Evolutionary conservation across 179 eudicot species (phyloP).

Genomic region (Beta corolliflora): DNA sequence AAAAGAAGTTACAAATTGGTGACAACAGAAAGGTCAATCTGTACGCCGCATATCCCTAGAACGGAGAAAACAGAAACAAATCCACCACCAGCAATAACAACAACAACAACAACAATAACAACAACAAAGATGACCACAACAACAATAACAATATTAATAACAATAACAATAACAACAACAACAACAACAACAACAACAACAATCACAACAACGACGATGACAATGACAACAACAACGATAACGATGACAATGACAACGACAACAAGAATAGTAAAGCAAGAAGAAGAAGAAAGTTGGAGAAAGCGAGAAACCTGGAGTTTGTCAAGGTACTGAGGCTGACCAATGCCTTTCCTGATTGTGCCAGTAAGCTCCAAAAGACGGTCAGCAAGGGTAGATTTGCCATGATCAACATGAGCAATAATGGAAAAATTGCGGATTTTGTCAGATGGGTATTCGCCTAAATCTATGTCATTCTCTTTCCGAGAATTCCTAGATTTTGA

Average conservation of each 20-base stretch:
- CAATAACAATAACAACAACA: too few relatives aligned
- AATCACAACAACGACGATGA: not conserved
- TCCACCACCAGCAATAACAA: too few relatives aligned
- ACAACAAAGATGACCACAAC: too few relatives aligned
- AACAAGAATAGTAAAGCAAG: not conserved
- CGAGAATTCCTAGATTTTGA: constrained; percentile 50
- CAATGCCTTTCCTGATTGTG: constrained; percentile 84
- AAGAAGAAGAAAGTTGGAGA: too few relatives aligned
- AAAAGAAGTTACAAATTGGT: too few relatives aligned
- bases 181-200: not conserved
- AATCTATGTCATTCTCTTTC: constrained; percentile 51
- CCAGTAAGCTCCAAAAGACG: constrained; percentile 89
- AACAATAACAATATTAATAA: too few relatives aligned
- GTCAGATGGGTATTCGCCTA: constrained; percentile 70
- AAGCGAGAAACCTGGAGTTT: constrained; percentile 65
- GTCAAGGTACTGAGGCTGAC: constrained; percentile 92
- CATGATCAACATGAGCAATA: constrained; percentile 95
- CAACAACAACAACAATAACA: too few relatives aligned
- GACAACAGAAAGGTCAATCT: too few relatives aligned
- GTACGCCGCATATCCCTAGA: too few relatives aligned
- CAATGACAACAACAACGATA: not conserved
- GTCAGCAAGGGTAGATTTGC: constrained; percentile 92
- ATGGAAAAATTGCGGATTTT: constrained; percentile 84
- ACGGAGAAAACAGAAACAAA: too few relatives aligned
- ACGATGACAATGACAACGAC: not conserved